phyloP scores from a whole-genome alignment of 805 yeast species.

The Maudiozyma serrabonitensis region DNA sequence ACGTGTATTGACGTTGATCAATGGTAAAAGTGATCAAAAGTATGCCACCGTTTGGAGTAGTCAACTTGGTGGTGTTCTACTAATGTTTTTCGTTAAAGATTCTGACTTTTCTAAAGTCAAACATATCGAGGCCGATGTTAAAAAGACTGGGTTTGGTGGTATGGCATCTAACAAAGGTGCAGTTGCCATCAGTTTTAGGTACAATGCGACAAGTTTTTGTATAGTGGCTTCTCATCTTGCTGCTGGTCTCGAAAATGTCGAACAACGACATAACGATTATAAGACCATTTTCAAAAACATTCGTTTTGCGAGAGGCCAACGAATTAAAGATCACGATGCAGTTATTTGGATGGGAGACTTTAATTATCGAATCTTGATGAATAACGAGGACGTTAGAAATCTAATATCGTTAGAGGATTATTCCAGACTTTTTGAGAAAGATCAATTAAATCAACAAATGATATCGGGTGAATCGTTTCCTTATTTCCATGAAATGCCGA shows the following conservation, averaged over 20 bases:
- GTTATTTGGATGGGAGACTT: constrained; percentile 91
- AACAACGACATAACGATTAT: constrained; percentile 80
- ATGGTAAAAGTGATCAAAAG: constrained; percentile 30
- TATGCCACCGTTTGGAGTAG: constrained; percentile 60
- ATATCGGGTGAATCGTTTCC: constrained; percentile 69
- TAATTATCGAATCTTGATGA: constrained; percentile 69
- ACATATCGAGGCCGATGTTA: constrained; percentile 59
- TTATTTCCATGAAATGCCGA: constrained; percentile 70
- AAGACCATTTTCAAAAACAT: constrained; percentile 66
- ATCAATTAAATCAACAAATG: constrained; percentile 75
- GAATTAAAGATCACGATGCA: constrained; percentile 69
- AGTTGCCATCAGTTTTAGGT: constrained; percentile 55
- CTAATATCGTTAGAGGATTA: constrained; percentile 41
- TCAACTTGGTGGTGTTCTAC: constrained; percentile 77
- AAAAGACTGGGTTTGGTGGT: constrained; percentile 92
- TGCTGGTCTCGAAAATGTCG: constrained; percentile 76
- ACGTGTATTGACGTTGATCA: constrained; percentile 41
- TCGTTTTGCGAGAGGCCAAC: constrained; percentile 46
- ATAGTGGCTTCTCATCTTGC: constrained; percentile 84
- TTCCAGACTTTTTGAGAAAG: constrained; percentile 50
- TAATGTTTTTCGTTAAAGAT: constrained; percentile 57
- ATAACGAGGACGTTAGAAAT: constrained; percentile 59
- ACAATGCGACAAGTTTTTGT: constrained; percentile 63
- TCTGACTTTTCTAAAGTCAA: constrained; percentile 42
- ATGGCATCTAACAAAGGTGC: constrained; percentile 79